These are phyloP conservation scores for Aureobasidium zeae DNA, from an alignment of 2,329 filamentous ascomycete genomes.

Conservation along the genomic window DNA sequence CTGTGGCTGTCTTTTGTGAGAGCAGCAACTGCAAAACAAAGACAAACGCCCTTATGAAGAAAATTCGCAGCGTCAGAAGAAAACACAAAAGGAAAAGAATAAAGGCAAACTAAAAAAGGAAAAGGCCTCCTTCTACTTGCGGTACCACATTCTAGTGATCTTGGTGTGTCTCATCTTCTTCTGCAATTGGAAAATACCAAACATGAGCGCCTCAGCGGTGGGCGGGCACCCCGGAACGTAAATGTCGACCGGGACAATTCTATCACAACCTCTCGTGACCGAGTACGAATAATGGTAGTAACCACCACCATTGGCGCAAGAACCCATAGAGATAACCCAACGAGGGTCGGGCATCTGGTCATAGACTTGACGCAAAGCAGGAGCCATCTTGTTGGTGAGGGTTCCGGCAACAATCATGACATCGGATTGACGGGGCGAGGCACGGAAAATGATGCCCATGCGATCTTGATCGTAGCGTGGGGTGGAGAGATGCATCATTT, in stretches of 20 bases:
- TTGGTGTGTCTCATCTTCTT: conserved; percentile 59
- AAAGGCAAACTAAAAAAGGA: too few relatives aligned
- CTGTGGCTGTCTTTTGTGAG: too few relatives aligned
- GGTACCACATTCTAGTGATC: conserved; percentile 49
- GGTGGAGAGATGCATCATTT: conserved; percentile 88
- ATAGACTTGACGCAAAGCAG: conserved; percentile 77
- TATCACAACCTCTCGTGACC: conserved; percentile 65
- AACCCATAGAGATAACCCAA: conserved; percentile 80
- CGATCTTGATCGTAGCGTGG: conserved; percentile 85
- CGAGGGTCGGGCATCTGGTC: conserved; percentile 88
- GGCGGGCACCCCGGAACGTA: conserved; percentile 66
- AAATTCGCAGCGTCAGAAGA: too few relatives aligned
- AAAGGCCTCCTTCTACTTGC: too few relatives aligned
- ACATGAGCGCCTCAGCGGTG: conserved; percentile 44
- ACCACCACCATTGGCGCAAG: conserved; percentile 71
- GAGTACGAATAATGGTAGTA: conserved; percentile 80
- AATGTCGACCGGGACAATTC: conserved; percentile 69
- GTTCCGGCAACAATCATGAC: conserved; percentile 92
- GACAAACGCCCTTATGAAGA: too few relatives aligned
- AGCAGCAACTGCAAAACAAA: too few relatives aligned
- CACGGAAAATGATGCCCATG: conserved; percentile 82
- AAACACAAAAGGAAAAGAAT: too few relatives aligned
- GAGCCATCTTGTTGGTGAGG: conserved; percentile 93
- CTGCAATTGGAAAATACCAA: conserved; percentile 64
- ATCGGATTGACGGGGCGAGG: conserved; percentile 77